These are phyloP conservation scores for Talaromyces sp. DNA, from an alignment of 2,329 filamentous ascomycete species.

Conservation along the genomic window DNA sequence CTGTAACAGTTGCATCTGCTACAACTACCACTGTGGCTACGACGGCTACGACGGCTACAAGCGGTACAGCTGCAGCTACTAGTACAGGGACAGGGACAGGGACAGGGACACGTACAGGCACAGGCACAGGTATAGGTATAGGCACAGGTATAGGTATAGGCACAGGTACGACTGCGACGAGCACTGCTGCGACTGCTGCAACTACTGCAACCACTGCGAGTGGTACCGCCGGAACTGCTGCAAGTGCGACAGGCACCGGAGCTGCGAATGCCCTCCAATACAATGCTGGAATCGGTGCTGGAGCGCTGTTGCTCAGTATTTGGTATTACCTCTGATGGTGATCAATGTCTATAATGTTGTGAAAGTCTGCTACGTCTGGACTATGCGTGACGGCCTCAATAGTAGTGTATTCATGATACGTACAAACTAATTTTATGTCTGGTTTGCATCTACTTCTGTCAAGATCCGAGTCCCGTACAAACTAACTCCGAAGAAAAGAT, in stretches of 20 bases:
- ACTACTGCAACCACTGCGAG: background rate
- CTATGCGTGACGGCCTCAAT: background rate
- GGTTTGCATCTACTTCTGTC: background rate
- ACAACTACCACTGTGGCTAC: background rate
- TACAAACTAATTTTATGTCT: background rate
- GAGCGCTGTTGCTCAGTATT: background rate
- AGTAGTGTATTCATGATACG: slow-evolving; percentile 6
- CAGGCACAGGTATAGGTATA: background rate
- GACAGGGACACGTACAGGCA: too few relatives aligned
- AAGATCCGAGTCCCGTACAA: slow-evolving; percentile 2
- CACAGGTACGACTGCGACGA: background rate
- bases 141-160: background rate
- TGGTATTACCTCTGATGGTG: background rate
- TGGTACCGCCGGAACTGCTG: background rate
- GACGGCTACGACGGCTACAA: background rate
- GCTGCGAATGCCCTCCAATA: background rate
- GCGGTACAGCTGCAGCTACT: background rate
- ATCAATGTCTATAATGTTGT: background rate
- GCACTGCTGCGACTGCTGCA: background rate
- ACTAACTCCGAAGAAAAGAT: slow-evolving; percentile 7
- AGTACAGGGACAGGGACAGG: background rate
- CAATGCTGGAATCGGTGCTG: background rate
- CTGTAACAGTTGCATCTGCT: background rate
- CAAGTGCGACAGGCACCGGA: background rate
- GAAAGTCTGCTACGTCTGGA: background rate